A percentile compares a stretch with the other conserved stretches of the same genome.
phyloP scores from a whole-genome alignment of 805 yeast genomes.

The Starmerella bombicola region DNA sequence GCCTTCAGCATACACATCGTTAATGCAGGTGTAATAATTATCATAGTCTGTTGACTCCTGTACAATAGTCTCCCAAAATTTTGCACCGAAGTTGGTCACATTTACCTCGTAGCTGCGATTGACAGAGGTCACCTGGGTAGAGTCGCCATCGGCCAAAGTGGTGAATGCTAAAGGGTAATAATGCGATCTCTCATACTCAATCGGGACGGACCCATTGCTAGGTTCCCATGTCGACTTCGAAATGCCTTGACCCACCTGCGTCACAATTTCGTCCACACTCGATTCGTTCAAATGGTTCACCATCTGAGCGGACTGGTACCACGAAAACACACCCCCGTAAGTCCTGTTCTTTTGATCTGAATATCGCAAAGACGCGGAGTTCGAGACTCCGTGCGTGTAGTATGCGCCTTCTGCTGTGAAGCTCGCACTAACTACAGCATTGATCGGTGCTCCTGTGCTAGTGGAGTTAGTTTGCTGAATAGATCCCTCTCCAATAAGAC shows the following conservation, averaged over 20 bases:
- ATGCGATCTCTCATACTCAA: slow-evolving; percentile 4
- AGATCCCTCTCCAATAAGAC: slow-evolving; percentile 21
- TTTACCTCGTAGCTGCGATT: slow-evolving; percentile 9
- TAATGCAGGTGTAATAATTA: background rate
- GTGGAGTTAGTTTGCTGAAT: too few relatives aligned
- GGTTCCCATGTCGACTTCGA: slow-evolving; percentile 1
- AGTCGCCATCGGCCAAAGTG: background rate
- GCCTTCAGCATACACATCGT: slow-evolving; percentile 3
- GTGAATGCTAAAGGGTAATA: slow-evolving; percentile 3
- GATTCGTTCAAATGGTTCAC: slow-evolving; percentile 1
- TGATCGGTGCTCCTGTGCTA: background rate
- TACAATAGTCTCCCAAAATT: slow-evolving; percentile 1
- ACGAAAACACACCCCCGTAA: background rate
- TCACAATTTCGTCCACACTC: background rate
- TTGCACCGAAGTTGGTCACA: slow-evolving; percentile 1
- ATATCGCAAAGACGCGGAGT: slow-evolving; percentile 4
- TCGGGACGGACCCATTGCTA: slow-evolving; percentile 1
- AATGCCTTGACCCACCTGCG: slow-evolving; percentile 5
- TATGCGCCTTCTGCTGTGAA: slow-evolving; percentile 1
- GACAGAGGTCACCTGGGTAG: background rate
- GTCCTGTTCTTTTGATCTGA: background rate
- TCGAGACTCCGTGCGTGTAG: slow-evolving; percentile 1
- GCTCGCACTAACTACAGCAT: background rate
- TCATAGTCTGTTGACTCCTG: slow-evolving; percentile 3
- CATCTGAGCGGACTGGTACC: slow-evolving; percentile 7